A percentile compares a stretch with the other conserved stretches of the same genome.
phyloP scores from a whole-genome alignment of 2,329 filamentous ascomycete species.

The Monosporascus ibericus region DNA sequence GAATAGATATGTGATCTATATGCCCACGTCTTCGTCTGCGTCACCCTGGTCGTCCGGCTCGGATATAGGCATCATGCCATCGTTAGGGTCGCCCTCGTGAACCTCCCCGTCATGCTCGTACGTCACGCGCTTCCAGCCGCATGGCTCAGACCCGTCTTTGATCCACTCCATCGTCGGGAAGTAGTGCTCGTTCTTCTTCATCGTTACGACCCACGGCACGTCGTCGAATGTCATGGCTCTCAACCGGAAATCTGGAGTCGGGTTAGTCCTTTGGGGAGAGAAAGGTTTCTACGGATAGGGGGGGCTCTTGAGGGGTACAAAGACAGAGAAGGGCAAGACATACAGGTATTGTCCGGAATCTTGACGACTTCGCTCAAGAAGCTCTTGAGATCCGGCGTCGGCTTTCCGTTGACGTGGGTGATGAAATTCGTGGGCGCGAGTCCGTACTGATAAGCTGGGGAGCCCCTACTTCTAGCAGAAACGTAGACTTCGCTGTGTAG shows the following conservation, averaged over 20 bases:
- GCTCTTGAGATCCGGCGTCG: slow-evolving; percentile 72
- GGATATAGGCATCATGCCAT: slow-evolving; percentile 36
- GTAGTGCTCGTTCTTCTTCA: slow-evolving; percentile 99
- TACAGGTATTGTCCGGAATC: slow-evolving; percentile 92
- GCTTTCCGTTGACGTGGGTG: slow-evolving; percentile 85
- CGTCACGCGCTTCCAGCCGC: slow-evolving; percentile 58
- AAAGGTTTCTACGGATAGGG: slow-evolving; percentile 7
- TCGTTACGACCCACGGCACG: slow-evolving; percentile 97
- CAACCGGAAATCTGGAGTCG: slow-evolving; percentile 72
- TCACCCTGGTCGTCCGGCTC: slow-evolving; percentile 34
- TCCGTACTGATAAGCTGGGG: slow-evolving; percentile 82
- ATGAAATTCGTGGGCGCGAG: slow-evolving; percentile 96
- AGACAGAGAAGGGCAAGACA: slow-evolving; percentile 19
- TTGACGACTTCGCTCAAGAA: slow-evolving; percentile 78
- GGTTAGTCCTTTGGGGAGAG: slow-evolving; percentile 11
- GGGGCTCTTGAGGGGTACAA: not conserved
- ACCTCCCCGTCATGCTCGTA: slow-evolving; percentile 49
- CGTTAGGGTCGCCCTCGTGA: slow-evolving; percentile 47
- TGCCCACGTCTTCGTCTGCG: slow-evolving; percentile 29
- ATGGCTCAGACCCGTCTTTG: slow-evolving; percentile 53
- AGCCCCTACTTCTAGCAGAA: slow-evolving; percentile 76
- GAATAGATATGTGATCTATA: not conserved
- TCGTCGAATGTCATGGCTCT: slow-evolving; percentile 98
- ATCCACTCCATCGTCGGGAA: slow-evolving; percentile 67
- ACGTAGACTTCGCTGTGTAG: slow-evolving; percentile 96